phyloP scores from a whole-genome alignment of 768 basidiomycete species.

The Tremella fuciformis region DNA sequence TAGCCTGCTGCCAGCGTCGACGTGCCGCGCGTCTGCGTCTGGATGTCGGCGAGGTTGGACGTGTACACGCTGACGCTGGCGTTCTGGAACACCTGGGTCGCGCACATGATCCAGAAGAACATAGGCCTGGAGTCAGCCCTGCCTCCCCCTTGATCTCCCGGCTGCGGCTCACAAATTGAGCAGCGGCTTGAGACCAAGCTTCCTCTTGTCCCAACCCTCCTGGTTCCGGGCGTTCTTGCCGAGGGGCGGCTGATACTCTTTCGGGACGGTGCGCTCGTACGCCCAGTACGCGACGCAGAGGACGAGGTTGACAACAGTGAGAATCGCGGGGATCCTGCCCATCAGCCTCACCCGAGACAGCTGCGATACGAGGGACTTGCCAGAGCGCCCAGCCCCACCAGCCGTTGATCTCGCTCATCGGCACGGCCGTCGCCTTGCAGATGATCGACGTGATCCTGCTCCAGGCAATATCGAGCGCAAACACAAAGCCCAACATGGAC shows the following conservation, averaged over 20 bases:
- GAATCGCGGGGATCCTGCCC: conserved; percentile 42
- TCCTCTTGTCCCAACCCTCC: conserved; percentile 26
- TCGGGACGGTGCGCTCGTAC: conserved; percentile 39
- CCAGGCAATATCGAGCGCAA: conserved; percentile 48
- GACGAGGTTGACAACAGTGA: conserved; percentile 34
- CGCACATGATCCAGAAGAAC: conserved; percentile 44
- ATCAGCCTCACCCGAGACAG: neutral
- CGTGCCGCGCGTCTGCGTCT: conserved; percentile 40
- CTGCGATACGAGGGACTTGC: conserved; percentile 21
- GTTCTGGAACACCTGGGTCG: conserved; percentile 45
- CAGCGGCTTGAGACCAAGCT: conserved; percentile 21
- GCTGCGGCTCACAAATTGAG: conserved; percentile 21
- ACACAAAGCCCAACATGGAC: conserved; percentile 33
- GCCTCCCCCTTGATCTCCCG: neutral
- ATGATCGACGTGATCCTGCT: conserved; percentile 35
- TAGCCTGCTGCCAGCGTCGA: conserved; percentile 48
- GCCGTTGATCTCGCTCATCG: conserved; percentile 44
- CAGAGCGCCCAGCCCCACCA: conserved; percentile 51
- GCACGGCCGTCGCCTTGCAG: conserved; percentile 39
- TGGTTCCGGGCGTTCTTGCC: conserved; percentile 24
- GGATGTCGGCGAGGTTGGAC: conserved; percentile 49
- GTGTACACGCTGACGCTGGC: conserved; percentile 41
- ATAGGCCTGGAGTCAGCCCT: conserved; percentile 23
- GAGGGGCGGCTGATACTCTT: conserved; percentile 28
- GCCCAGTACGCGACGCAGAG: conserved; percentile 39